Base-by-base conservation (phyloP, 768 basidiomycete genomes). In the Hygrophorus russula region DNA sequence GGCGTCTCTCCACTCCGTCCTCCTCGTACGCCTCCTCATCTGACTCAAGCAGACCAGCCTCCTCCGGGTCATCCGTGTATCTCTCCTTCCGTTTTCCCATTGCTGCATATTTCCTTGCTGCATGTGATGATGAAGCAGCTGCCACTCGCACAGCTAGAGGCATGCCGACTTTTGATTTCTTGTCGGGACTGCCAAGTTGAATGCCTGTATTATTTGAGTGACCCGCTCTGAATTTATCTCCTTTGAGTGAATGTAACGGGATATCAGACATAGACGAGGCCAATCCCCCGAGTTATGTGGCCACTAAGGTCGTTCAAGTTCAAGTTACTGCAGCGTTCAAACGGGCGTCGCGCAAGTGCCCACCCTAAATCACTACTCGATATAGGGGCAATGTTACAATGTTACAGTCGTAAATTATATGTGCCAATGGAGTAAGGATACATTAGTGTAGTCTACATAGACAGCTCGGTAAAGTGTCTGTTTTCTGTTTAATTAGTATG, bases 41-140 rank as follows among this genome's bases (percentile, higher is more conserved):
- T 30, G 60, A 64, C 36, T 63, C 71, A 1, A 80, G 58, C 24
- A 81, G 45, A 0, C 70, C 68, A 2, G 67, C 73, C 50, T 74
- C 82, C 49, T 82, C 80, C 1, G 74, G 73, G 43, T 80, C 74
- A 54, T 82, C 79, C 14, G 60, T 59, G 51, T 83, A 82, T 46
- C 64, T 64, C 51, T 77, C 74, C n/a, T 66, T 66, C 52, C 69
- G 64, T 49, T 62, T 67, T 36, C 62, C 61, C 50, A 71, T 68
- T 49, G 68, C 64, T 17, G 58, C 58, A 36, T 55, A 50, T 41
- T 53, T 52, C 27, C 53, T 54, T 24, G 55, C 54, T 38, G 49
- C 46, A 5, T 49, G 46, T 14, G 54, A 45, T 2, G 60, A 51
- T 5, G 58, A 51, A 3, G 57, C 55, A 35, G 56, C 57, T 38